A percentile compares a stretch with the other conserved stretches of the same genome.
phyloP scores from a whole-genome alignment of 257 asterid species.

The Apocynum venetum region DNA sequence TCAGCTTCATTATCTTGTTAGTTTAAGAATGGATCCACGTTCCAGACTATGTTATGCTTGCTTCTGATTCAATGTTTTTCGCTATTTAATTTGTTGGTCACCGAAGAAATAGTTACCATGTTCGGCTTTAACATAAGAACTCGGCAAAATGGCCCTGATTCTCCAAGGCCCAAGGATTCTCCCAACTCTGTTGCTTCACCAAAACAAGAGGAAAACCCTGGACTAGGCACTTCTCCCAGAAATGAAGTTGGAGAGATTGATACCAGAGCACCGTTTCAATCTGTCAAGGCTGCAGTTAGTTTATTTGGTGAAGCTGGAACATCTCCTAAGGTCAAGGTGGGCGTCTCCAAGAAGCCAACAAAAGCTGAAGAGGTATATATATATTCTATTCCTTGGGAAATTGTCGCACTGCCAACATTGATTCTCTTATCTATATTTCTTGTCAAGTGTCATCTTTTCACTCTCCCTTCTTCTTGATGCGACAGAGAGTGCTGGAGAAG shows the following conservation, averaged over 20 bases:
- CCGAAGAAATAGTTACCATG: constrained; percentile 28
- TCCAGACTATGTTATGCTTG: background rate
- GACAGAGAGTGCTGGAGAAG: constrained; percentile 77
- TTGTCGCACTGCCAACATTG: too few species aligned
- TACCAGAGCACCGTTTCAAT: constrained; percentile 63
- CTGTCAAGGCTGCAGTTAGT: constrained; percentile 80
- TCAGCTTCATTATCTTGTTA: too few species aligned
- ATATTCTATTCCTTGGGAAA: background rate
- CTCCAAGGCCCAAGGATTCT: constrained; percentile 32
- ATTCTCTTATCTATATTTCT: background rate
- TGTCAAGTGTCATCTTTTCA: background rate
- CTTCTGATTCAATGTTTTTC: background rate
- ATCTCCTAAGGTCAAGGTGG: constrained; percentile 34
- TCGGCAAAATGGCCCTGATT: constrained; percentile 37
- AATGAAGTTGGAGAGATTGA: constrained; percentile 65
- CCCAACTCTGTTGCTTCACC: constrained; percentile 36
- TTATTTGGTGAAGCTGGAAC: constrained; percentile 52
- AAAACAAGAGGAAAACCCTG: constrained; percentile 30
- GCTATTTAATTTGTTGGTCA: constrained; percentile 1
- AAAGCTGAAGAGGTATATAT: constrained; percentile 55
- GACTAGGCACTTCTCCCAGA: constrained; percentile 32
- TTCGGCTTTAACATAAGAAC: constrained; percentile 37
- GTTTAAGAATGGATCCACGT: background rate
- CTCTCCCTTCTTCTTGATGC: background rate
- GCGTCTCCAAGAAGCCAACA: constrained; percentile 32